Conservation (phyloP, 768 basidiomycete species). For the Lactifluus piperatus region DNA sequence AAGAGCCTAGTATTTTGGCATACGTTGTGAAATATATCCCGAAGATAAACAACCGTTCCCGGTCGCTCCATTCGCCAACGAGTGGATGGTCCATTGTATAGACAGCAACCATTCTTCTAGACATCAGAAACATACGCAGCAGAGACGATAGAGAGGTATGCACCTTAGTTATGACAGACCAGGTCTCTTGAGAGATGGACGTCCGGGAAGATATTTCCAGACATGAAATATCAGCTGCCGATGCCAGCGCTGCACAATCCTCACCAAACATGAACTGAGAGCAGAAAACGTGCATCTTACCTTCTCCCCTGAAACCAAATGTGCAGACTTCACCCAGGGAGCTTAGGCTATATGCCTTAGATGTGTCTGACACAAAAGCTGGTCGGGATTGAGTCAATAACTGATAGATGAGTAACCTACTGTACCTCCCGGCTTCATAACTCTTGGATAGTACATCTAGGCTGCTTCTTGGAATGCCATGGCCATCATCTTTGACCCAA, state of each 20-base stretch:
- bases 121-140: neutral
- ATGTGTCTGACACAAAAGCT: slow-evolving; percentile 45
- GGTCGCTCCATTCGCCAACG: slow-evolving; percentile 64
- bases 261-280: neutral
- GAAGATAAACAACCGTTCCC: slow-evolving; percentile 77
- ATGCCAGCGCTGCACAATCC: slow-evolving; percentile 58
- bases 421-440: slow-evolving; percentile 51
- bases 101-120: slow-evolving; percentile 47
- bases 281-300: slow-evolving; percentile 32
- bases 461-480: slow-evolving; percentile 57
- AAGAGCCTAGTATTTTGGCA: slow-evolving; percentile 22
- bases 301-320: slow-evolving; percentile 94
- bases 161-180: slow-evolving; percentile 77
- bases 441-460: slow-evolving; percentile 46
- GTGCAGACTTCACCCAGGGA: slow-evolving; percentile 47
- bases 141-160: neutral
- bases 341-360: slow-evolving; percentile 52
- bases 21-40: slow-evolving; percentile 89
- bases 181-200: slow-evolving; percentile 47
- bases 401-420: slow-evolving; percentile 35
- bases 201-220: slow-evolving; percentile 82
- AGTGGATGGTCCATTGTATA: slow-evolving; percentile 67
- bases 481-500: slow-evolving; percentile 81
- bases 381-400: neutral
- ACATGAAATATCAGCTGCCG: slow-evolving; percentile 68